Conservation (phyloP, 108 stramenopile species). For the Heterococcus sp. region DNA sequence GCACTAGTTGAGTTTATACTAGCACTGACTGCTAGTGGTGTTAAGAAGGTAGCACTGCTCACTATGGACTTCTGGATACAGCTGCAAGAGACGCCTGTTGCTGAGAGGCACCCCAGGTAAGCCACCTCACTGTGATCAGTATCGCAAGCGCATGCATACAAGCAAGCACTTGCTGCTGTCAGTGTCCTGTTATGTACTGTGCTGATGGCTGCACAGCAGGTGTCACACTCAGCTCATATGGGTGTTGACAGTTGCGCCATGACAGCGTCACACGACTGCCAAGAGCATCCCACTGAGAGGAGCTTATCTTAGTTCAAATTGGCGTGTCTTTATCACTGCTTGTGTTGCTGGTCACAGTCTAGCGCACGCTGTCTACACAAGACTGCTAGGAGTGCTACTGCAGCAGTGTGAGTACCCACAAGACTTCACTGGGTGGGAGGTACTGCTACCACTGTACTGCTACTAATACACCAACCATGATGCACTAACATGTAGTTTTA, state of each 20-base stretch:
- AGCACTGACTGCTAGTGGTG: background rate
- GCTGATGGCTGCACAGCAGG: background rate
- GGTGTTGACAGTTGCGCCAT: background rate
- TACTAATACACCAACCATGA: too few species aligned
- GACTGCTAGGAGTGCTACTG: background rate
- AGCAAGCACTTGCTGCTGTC: too few species aligned
- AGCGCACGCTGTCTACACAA: background rate
- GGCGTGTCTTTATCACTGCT: background rate
- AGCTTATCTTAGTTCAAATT: background rate
- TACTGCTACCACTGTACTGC: too few species aligned
- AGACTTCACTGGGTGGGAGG: background rate
- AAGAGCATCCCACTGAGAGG: background rate
- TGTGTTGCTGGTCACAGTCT: background rate
- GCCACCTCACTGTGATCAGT: background rate
- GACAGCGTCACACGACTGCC: background rate
- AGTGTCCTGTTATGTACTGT: too few species aligned
- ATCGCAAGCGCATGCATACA: too few species aligned
- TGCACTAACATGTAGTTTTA: too few species aligned
- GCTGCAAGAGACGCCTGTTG: background rate
- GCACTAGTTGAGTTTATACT: background rate
- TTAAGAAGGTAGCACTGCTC: background rate
- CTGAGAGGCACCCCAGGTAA: background rate
- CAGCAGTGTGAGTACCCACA: background rate
- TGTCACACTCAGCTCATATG: background rate
- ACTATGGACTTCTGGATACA: background rate